Base-by-base conservation (phyloP, 768 basidiomycete genomes). In the Rhodocollybia butyracea region DNA sequence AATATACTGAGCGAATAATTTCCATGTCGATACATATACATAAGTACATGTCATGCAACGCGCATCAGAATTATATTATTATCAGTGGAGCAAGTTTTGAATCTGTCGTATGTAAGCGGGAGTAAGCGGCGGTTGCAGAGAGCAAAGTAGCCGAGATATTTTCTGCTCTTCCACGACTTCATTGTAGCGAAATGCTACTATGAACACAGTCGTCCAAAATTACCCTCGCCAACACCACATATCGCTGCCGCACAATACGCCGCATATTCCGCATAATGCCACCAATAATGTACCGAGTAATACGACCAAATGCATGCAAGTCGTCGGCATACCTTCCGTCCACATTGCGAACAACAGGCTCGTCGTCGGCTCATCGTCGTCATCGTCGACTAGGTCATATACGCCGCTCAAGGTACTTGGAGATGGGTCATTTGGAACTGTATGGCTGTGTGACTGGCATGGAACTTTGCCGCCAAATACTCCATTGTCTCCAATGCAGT, bases 381-480 rank as follows among this genome's bases (percentile, higher is more conserved):
- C 77, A 65, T 94, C 78, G 64, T 94, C 91, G 17, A 84, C 83
- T 56, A 87, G 94, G 64, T 88, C 88, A 19, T 99, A 95, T 70
- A 95, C 94, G 27, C 89, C 92, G 46, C 83, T 98, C 78, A 98
- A 98, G 76, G 88, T 91, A 59, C 84, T 99, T 70, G 97, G 97
- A 39, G 96, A 98, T 70, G 97, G 97, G 54, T 98, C 96, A 5
- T 98, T 99, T 67, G 97, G 97, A 50, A 98, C 94, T 3, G 97
- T 99, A 61, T 94, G 91, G 86, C 82, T 99, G 63, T 97, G 95
- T 72, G 97, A 99, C 80, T 99, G 96, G 96, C 94, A 97, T 79
- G 92, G 91, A 66, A 85, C 90, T 59, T 78, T 98, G 68, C 92
- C 94, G 68, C 86, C 92, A 70, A 89, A 91, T 78, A 91, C 91